phyloP scores from a whole-genome alignment of 176 grass and related monocot species.

The Cocos nucifera region DNA sequence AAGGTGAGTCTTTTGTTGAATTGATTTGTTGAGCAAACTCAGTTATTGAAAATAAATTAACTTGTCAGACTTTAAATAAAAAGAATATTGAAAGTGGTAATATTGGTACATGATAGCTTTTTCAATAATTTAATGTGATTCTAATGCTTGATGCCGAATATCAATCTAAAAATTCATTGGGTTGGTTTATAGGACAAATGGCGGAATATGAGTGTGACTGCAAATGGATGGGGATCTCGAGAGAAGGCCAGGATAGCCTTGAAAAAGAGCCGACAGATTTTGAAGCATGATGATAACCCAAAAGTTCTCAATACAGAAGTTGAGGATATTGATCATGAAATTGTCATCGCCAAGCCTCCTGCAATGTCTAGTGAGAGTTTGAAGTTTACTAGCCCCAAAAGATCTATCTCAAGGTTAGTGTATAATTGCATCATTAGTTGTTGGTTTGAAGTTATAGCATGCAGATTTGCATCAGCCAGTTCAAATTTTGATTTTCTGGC shows the following conservation, averaged over 20 bases:
- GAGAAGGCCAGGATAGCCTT: slow-evolving; percentile 57
- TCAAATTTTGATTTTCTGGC: background rate
- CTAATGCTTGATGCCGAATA: no score
- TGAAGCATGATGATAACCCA: slow-evolving; percentile 33
- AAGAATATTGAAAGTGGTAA: background rate
- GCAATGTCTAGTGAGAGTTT: slow-evolving; percentile 35
- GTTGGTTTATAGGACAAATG: slow-evolving; percentile 60
- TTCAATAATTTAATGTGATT: no score
- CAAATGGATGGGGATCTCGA: slow-evolving; percentile 68
- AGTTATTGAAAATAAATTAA: background rate
- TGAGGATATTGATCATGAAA: slow-evolving; percentile 19
- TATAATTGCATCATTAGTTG: background rate
- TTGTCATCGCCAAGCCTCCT: slow-evolving; percentile 47
- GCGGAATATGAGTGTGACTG: slow-evolving; percentile 85
- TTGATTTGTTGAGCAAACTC: background rate
- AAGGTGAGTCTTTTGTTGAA: slow-evolving; percentile 34
- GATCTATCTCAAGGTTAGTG: slow-evolving; percentile 58
- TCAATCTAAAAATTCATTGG: background rate
- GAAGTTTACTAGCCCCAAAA: slow-evolving; percentile 30
- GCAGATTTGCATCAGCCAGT: background rate
- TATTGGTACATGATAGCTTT: no score
- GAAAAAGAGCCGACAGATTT: slow-evolving; percentile 43
- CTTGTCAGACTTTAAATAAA: background rate
- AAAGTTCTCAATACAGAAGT: slow-evolving; percentile 23
- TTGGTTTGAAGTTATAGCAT: background rate